A percentile compares a stretch with the other conserved stretches of the same genome.
Evolutionary conservation across 495 filamentous ascomycete genomes (phyloP).

Genomic region (Parathielavia appendiculata): DNA sequence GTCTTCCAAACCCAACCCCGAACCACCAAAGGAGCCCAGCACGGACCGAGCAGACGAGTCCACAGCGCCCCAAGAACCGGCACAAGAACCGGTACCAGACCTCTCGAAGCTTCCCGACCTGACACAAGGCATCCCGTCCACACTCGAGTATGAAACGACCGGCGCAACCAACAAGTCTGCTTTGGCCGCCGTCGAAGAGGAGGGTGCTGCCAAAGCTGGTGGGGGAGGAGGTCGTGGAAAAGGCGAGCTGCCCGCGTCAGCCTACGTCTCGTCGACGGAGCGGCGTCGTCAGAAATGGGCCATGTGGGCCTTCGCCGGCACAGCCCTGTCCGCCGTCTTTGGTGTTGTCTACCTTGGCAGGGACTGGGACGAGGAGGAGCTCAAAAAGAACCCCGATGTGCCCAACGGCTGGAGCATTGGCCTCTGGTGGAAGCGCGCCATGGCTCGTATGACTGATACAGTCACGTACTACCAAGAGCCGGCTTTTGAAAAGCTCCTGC

Average conservation of each 20-base stretch:
- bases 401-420: constrained; percentile 57
- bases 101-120: constrained; percentile 72
- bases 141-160: constrained; percentile 65
- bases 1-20: constrained; percentile 8
- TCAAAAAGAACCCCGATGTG: constrained; percentile 61
- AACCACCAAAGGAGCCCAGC: constrained; percentile 15
- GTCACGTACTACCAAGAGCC: constrained; percentile 93
- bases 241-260: constrained; percentile 68
- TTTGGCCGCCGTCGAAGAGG: constrained; percentile 57
- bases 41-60: constrained; percentile 10
- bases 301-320: constrained; percentile 50
- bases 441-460: constrained; percentile 64
- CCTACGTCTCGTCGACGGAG: constrained; percentile 87
- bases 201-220: constrained; percentile 42
- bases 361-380: constrained; percentile 73
- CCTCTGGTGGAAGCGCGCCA: constrained; percentile 72
- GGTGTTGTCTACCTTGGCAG: constrained; percentile 64
- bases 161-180: constrained; percentile 43
- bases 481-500: constrained; percentile 87
- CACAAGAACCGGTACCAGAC: constrained; percentile 36
- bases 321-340: constrained; percentile 36
- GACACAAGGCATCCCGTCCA: constrained; percentile 87
- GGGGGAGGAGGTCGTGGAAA: constrained; percentile 45
- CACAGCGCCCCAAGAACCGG: constrained; percentile 15
- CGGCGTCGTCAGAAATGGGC: constrained; percentile 66